phyloP scores from a whole-genome alignment of 257 asterid species.

The Capsicum rhomboideum region DNA sequence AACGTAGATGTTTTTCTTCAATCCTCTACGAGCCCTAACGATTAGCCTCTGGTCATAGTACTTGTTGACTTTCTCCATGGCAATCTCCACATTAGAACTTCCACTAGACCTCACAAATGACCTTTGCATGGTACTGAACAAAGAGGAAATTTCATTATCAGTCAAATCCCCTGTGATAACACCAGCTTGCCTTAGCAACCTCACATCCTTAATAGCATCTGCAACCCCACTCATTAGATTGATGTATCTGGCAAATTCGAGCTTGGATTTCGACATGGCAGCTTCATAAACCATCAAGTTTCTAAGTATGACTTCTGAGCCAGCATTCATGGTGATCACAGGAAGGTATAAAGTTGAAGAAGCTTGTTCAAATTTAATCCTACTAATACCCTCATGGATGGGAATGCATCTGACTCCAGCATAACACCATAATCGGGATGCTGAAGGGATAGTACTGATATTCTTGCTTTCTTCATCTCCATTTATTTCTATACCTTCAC shows the following conservation, averaged over 20 bases:
- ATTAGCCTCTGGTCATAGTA: slow-evolving; percentile 8
- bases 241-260: slow-evolving; percentile 34
- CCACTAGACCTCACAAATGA: slow-evolving; percentile 4
- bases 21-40: slow-evolving; percentile 18
- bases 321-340: slow-evolving; percentile 20
- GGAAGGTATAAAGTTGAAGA: slow-evolving; percentile 32
- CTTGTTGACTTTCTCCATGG: slow-evolving; percentile 28
- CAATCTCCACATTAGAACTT: slow-evolving; percentile 24
- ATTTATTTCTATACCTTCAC: not conserved
- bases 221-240: slow-evolving; percentile 51
- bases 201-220: slow-evolving; percentile 32
- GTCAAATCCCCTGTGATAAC: slow-evolving; percentile 22
- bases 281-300: slow-evolving; percentile 52
- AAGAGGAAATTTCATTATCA: slow-evolving; percentile 27
- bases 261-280: slow-evolving; percentile 18
- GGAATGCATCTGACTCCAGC: slow-evolving; percentile 15
- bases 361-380: slow-evolving; percentile 13
- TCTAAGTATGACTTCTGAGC: slow-evolving; percentile 36
- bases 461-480: slow-evolving; percentile 6
- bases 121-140: slow-evolving; percentile 37
- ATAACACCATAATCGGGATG: slow-evolving; percentile 3
- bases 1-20: slow-evolving; percentile 9
- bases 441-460: slow-evolving; percentile 18
- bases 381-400: slow-evolving; percentile 12
- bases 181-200: slow-evolving; percentile 20